Base-by-base conservation (phyloP, 768 basidiomycete species). In the Pholiota conissans region DNA sequence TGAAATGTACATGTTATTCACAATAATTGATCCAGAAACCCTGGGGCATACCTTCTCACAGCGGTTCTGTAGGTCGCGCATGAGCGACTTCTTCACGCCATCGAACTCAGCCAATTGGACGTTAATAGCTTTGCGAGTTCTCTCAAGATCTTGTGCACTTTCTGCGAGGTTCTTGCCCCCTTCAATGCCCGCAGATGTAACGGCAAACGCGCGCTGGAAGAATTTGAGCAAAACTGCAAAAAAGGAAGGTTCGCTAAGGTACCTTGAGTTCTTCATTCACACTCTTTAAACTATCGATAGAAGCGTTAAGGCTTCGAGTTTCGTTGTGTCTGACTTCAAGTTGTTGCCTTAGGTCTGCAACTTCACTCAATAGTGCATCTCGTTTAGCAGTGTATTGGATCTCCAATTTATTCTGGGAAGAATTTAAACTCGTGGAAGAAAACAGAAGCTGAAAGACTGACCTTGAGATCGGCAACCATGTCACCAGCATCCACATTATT, bases 191-290 rank as follows among this genome's bases (percentile, higher is more conserved):
- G 95, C 94, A 57, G 96, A 95, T 11, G 96, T 96, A 50, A 95
- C 94, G 50, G 94, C 95, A 65, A 97, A 95, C 27, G 98, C 95
- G 28, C 96, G 94, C 95, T 98, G 59, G 28, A 50, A 42, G 49
- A 37, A 26, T 14, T 60, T 37, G 54, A 47, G 55, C 56, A 29
- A 40, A 30, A 20, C 47, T 46, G 52, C 28, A 24, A 45, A 5
- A 45, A 46, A 29, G 37, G 45, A 20, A 46, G 49, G 14, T 9
- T 27, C 11, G 24, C 32, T 39, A 20, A 55, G 76, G 61, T 65
- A 97, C 96, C 85, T 99, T 98, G 55, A 99, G 84, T 70, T 98
- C 96, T 70, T 98, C 97, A 67, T 98, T 98, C 61, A 97, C 91
- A 67, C 91, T 89, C 78, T 96, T 95, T 66, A 97, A 81, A 72